These are phyloP conservation scores for Penicillium coprophilum DNA, from an alignment of 495 filamentous ascomycete species.

Conservation along the genomic window DNA sequence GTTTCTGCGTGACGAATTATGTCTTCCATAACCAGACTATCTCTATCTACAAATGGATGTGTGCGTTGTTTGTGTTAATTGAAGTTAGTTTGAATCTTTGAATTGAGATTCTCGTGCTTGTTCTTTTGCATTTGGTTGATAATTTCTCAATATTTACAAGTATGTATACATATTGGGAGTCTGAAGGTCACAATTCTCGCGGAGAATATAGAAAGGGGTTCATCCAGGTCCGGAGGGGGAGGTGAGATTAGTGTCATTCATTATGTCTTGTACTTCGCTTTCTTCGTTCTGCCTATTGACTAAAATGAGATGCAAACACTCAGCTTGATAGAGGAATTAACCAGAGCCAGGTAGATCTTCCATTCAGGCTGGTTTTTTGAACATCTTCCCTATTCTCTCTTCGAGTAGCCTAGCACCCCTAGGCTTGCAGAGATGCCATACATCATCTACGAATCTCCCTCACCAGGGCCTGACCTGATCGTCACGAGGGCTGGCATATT, in stretches of 20 bases:
- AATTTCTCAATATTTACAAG: background rate
- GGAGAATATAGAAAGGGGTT: background rate
- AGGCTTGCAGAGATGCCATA: too few relatives aligned
- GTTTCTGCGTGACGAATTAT: conserved; percentile 10
- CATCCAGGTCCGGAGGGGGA: too few relatives aligned
- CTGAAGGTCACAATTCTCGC: background rate
- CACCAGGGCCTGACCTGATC: too few relatives aligned
- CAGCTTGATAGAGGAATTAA: background rate
- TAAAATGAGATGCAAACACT: background rate
- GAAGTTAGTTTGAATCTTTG: background rate
- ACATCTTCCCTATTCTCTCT: too few relatives aligned
- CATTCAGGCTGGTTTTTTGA: too few relatives aligned
- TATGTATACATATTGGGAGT: background rate
- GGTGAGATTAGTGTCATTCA: background rate
- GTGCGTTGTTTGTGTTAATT: conserved; percentile 1
- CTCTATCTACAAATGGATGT: background rate
- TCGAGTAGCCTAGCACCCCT: too few relatives aligned
- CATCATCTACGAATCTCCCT: too few relatives aligned
- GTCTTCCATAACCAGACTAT: conserved; percentile 10
- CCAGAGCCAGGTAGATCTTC: too few relatives aligned
- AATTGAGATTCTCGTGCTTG: background rate
- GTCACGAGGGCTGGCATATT: too few relatives aligned
- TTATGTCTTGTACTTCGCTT: background rate
- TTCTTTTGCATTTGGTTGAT: background rate
- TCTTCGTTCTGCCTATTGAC: background rate